These are phyloP conservation scores for Nemania bipapillata DNA, from an alignment of 2,329 filamentous ascomycete species.

Conservation along the genomic window DNA sequence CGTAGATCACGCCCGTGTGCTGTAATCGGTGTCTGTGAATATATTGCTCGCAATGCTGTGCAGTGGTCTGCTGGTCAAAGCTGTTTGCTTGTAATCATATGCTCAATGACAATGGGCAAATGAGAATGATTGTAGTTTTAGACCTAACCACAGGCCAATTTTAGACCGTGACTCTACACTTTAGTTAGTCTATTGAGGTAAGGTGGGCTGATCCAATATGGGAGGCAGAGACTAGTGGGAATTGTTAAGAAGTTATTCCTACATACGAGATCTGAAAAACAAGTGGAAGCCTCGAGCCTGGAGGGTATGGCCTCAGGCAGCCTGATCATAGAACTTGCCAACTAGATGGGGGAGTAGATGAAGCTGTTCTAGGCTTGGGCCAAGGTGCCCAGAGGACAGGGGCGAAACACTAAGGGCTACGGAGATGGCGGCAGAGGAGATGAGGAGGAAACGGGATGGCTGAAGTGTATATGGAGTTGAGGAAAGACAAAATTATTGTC, in stretches of 20 bases:
- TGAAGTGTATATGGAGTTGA: constrained; percentile 16
- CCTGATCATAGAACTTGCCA: neutral
- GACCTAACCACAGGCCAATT: constrained; percentile 8
- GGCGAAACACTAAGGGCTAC: constrained; percentile 22
- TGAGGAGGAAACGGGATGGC: neutral
- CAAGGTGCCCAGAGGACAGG: neutral
- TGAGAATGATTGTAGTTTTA: constrained; percentile 17
- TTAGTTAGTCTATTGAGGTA: constrained; percentile 13
- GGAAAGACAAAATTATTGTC: constrained; percentile 12
- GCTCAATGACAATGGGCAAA: constrained; percentile 21
- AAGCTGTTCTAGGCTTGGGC: neutral
- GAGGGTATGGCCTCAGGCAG: neutral
- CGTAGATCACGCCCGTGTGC: constrained; percentile 15
- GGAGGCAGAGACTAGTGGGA: neutral
- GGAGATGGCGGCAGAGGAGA: neutral
- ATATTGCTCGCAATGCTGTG: constrained; percentile 2
- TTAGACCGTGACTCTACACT: constrained; percentile 4
- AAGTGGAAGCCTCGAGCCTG: neutral
- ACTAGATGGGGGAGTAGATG: neutral
- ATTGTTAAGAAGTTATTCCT: neutral
- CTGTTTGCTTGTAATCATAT: constrained; percentile 21
- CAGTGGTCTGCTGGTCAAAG: constrained; percentile 24
- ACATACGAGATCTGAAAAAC: neutral
- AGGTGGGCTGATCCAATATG: neutral
- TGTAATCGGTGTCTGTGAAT: constrained; percentile 7